Base-by-base conservation (phyloP, 495 filamentous ascomycete genomes). In the Recurvomyces mirabilis region DNA sequence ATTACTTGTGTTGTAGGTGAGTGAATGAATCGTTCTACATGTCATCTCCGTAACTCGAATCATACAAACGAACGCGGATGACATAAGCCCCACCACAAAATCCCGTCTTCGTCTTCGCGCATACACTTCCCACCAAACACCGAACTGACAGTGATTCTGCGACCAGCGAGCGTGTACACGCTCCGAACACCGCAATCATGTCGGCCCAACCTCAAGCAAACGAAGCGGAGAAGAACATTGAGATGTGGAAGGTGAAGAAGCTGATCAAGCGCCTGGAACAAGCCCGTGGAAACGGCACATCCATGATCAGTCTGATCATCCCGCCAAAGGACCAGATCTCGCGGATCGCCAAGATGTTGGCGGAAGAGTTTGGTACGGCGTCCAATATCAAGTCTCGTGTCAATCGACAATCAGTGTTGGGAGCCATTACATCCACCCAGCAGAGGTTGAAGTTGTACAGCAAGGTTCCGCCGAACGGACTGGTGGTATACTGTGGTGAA, bases 341-440 rank as follows among this genome's bases (percentile, higher is more conserved):
- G 11, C 78, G 91, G 47, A 85, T 86, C 28, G 86, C 93, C 30
- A 94, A 94, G 74, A 98, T 98, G 91, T 81, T 98, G 77, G 91
- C 91, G 67, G 91, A 98, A 94, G 53, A 56, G 46, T 56, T 52
- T 17, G 91, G 91, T 58, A 98, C 91, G 42, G 93, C 91, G 15
- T 94, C 87, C 49, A 98, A 98, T 65, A 98, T 98, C 68, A 98
- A 98, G 66, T 98, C 91, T 28, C 88, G 91, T 58, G 91, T 98
- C 67, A 98, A 98, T 63, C 83, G 91, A 58, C 84, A 94, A 51
- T 98, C 91, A 18, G 91, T 98, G 29, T 71, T 98, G 31, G 94
- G 88, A 7, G 91, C 91, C 58, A 98, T 98, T 64, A 98, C 91
- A 11, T 96, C 93, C 31, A 98, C 91, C 49, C 91, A 98, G 69